Base-by-base conservation (phyloP, 1,139 yeast species). In the Saccharomycopsis phalli region DNA sequence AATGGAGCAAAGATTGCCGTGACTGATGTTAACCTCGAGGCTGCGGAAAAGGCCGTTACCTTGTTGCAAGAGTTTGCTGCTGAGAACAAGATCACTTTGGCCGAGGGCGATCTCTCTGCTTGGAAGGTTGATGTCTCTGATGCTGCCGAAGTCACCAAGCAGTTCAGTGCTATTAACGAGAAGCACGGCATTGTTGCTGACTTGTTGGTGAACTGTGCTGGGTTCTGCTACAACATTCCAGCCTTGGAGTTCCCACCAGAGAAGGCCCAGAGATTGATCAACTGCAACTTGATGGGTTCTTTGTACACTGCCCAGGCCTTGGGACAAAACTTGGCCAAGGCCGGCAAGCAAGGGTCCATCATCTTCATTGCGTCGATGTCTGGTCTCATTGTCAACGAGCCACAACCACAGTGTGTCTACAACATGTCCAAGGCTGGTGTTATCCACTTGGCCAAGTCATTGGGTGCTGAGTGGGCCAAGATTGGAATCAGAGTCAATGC, bases 51-150 rank as follows among this genome's bases (percentile, higher is more conserved):
- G 34, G 74, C 76, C 5, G 77, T 76, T 39, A 66, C 62, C 42
- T 74, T 66, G 21, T 61, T 73, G 31, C 53, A 57, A 37, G 50
- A 57, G 17, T 70, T 74, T 74, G 74, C 64, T 52, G 66, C 67
- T 53, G 69, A 69, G n/a, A 65, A 64, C 45, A 55, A 61, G 44
- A 74, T 81, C 49, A 36, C 49, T 10, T 21, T 39, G 20, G 51
- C 52, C 30, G 61, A 58, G 36, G 70, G 69, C 23, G 53, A 60
- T 46, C 74, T 74, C 46, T 66, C 77, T 14, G 77, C 83, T 7
- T 82, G 87, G 81, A 71, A 75, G 5, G 81, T 91, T 56, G 81
- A 82, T 61, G 80, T 82, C 52, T 78, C 83, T 3, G 80, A 79
- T 53, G 71, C 81, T 29, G 69, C 60, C 34, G 61, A 66, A 38